Evolutionary conservation across 768 basidiomycete species (phyloP).

Genomic region (Clavulina sp.): DNA sequence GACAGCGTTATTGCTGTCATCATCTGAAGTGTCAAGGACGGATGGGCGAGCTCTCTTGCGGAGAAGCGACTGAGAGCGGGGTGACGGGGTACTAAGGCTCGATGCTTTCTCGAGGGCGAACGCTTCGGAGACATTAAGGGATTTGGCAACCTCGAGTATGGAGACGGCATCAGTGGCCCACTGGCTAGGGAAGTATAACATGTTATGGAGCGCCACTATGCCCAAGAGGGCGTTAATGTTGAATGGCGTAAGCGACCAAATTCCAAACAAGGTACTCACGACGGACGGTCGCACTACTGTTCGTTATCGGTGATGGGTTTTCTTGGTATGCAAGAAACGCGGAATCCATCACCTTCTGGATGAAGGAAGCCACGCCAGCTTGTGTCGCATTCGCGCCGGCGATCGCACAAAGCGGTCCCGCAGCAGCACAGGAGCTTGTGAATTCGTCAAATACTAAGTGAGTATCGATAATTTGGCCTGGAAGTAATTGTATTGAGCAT

Average conservation of each 20-base stretch:
- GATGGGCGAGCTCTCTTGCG: not conserved
- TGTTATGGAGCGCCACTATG: not conserved
- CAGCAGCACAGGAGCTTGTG: not conserved
- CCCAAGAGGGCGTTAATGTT: not conserved
- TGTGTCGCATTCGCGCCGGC: not conserved
- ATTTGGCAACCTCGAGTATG: not conserved
- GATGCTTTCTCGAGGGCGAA: not conserved
- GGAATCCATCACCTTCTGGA: not conserved
- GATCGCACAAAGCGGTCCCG: conserved; percentile 2
- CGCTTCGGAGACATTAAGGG: not conserved
- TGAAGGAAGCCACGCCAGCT: not conserved
- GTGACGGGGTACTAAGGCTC: not conserved
- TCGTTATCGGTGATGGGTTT: not conserved
- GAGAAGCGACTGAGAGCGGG: not conserved
- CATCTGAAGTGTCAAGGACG: not conserved
- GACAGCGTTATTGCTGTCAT: no score
- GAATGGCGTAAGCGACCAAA: not conserved
- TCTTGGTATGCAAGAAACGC: not conserved
- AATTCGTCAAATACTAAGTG: not conserved
- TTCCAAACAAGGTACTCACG: not conserved
- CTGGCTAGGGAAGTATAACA: not conserved
- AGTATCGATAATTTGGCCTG: not conserved
- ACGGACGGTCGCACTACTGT: not conserved
- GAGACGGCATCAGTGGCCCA: not conserved
- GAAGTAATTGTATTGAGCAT: not conserved